phyloP scores from a whole-genome alignment of 306 rosid species.

The Prunus persica region DNA sequence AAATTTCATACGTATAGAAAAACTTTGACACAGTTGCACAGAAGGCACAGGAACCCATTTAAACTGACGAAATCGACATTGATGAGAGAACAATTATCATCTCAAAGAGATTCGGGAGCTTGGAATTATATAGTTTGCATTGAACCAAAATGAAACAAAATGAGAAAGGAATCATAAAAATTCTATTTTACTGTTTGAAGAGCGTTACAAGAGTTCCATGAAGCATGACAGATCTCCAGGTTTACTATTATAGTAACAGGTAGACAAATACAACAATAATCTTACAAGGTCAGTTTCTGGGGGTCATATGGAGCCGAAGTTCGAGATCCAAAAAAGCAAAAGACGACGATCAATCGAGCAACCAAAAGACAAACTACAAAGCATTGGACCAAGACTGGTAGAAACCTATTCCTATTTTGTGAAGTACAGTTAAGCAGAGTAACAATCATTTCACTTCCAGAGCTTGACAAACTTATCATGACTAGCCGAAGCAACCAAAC shows the following conservation, averaged over 20 bases:
- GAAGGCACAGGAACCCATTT: too few species aligned
- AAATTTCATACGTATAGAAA: too few species aligned
- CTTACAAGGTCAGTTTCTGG: conserved; percentile 28
- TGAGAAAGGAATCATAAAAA: neutral
- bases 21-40: too few species aligned
- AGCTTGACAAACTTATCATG: conserved; percentile 87
- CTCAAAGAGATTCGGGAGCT: neutral
- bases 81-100: neutral
- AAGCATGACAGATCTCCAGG: neutral
- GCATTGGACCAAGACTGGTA: conserved; percentile 19
- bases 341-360: conserved; percentile 17
- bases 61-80: neutral
- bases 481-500: conserved; percentile 90
- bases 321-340: conserved; percentile 2
- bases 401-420: conserved; percentile 29
- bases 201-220: conserved; percentile 1
- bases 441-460: conserved; percentile 58
- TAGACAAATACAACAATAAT: conserved; percentile 18
- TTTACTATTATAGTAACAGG: conserved; percentile 1
- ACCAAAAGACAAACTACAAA: conserved; percentile 20
- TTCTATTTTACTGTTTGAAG: neutral
- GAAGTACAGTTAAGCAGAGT: conserved; percentile 21
- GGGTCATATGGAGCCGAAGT: conserved; percentile 18
- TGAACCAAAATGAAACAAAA: neutral
- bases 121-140: too few species aligned